Base-by-base conservation (phyloP, 1,284 basidiomycete genomes). In the Ustilago shanxiensis region DNA sequence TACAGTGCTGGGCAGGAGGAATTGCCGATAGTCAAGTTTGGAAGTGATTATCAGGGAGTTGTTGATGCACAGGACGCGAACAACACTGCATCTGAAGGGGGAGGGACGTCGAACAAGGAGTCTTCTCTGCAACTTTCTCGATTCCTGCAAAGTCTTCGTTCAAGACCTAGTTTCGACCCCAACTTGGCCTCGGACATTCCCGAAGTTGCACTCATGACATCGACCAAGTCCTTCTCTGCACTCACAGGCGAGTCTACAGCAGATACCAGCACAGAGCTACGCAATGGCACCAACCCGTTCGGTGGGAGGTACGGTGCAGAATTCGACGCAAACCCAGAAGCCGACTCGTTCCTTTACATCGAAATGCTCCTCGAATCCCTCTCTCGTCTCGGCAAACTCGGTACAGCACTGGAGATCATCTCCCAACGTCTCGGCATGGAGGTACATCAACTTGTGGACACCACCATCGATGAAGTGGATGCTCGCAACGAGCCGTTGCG, bases 281-380 rank as follows among this genome's bases (percentile, higher is more conserved):
- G 11, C 58, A 45, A 28, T 11, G 33, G 49, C 35, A 45, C 22
- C 16, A 44, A 22, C 26, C 50, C 51, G 13, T 11, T 50, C 9
- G 60, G 55, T 14, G 69, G 74, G 18, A 41, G 69, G 11, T 70
- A 68, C 47, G 72, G 64, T 18, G 63, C 64, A 18, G 59, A 64
- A 9, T 79, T 77, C 31, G 78, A 79, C 33, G 68, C 72, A 63
- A 96, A 95, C 82, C 94, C 95, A 0, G 97, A 99, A 87, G 89
- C 91, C 20, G 94, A 99, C 86, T 95, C 94, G 0, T 99, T 98
- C 87, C 87, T 91, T 5, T 99, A 98, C 86, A 92, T 99, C 77
- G 97, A 99, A 87, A 94, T 92, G 20, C 89, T 99, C 2, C 88
- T 99, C 22, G 97, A 99, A 86, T 93, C 95, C 11, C 89, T 99